Base-by-base conservation (phyloP, 2,329 filamentous ascomycete species). In the Canariomyces notabilis region DNA sequence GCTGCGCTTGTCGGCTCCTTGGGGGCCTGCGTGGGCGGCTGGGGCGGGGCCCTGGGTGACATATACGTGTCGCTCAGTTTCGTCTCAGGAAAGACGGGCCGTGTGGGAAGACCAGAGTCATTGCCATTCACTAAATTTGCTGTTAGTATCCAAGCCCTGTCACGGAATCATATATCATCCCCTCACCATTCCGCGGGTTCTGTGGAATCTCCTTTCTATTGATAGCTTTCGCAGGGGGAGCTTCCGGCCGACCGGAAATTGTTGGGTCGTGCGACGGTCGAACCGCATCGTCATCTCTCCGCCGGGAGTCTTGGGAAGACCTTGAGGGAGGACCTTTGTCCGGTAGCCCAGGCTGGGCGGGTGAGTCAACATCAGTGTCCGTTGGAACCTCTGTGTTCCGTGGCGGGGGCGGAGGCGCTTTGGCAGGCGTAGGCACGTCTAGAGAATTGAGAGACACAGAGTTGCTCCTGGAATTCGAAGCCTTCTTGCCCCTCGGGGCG, bases 401-500 rank as follows among this genome's bases (percentile, higher is more conserved):
- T 18, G 55, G 53, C 20, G 44, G 49, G 4, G 52, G 46, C 3
- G 52, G 44, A 0, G 52, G 49, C 16, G 49, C 44, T 32, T 50
- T 69, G 42, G 62, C 62, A 2, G 65, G 59, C 38, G 44, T 36
- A 7, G 49, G 31, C 26, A 35, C 11, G 18, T 71, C 73, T 32
- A 68, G 59, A 5, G 66, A 61, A 16, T 62, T 57, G 42, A 62
- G 65, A 1, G 73, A 68, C 45, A 73, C 68, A 1, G 73, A 73
- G 53, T 68, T 69, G 54, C 65, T 70, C 44, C 72, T 67, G 3
- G 70, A 64, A 46, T 65, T 66, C 14, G 65, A 56, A 23, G 67
- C 51, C 57, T 72, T 75, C 57, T 77, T 79, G 58, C 73, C 77
- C 64, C 82, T 85, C 0, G 89, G 87, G 1, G 85, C 87, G 39